Evolutionary conservation across 208 protist genomes (phyloP).

Genomic region (Leishmania major): DNA sequence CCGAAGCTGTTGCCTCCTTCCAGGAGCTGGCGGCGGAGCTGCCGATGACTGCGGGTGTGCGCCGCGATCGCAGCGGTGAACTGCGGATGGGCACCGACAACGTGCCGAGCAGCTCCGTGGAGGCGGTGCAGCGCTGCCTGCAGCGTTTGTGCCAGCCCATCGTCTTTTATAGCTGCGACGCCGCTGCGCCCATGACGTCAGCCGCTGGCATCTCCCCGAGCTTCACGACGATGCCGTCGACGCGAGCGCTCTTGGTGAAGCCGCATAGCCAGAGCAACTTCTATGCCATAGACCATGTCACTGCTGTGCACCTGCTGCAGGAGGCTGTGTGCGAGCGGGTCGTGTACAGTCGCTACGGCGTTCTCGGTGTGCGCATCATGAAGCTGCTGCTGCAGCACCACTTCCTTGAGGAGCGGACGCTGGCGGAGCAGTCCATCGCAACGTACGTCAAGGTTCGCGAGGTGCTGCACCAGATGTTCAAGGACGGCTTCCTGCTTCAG

Average conservation of each 20-base stretch:
- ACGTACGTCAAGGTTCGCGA: constrained; percentile 68
- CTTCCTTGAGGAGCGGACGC: constrained; percentile 74
- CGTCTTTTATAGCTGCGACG: constrained; percentile 20
- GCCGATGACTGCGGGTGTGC: constrained; percentile 14
- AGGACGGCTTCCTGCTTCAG: constrained; percentile 69
- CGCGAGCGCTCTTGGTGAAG: constrained; percentile 23
- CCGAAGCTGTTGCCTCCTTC: constrained; percentile 16
- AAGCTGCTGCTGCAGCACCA: constrained; percentile 75
- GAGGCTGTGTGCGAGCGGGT: constrained; percentile 63
- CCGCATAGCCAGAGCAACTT: constrained; percentile 17
- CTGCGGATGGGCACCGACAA: neutral
- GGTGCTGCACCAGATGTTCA: constrained; percentile 75
- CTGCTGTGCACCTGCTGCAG: constrained; percentile 49
- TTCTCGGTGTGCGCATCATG: constrained; percentile 80
- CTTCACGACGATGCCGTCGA: neutral
- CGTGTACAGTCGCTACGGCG: constrained; percentile 75
- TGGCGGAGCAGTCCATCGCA: constrained; percentile 81
- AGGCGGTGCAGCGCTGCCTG: constrained; percentile 29
- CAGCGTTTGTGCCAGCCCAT: constrained; percentile 35
- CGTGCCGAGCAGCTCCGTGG: constrained; percentile 10
- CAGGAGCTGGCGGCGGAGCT: constrained; percentile 29
- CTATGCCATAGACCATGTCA: constrained; percentile 25
- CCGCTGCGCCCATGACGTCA: constrained; percentile 10
- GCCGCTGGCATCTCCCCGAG: neutral
- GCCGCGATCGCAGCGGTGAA: constrained; percentile 19